Evolutionary conservation across 1,284 basidiomycete genomes (phyloP).

Genomic region (Irpex lacteus): DNA sequence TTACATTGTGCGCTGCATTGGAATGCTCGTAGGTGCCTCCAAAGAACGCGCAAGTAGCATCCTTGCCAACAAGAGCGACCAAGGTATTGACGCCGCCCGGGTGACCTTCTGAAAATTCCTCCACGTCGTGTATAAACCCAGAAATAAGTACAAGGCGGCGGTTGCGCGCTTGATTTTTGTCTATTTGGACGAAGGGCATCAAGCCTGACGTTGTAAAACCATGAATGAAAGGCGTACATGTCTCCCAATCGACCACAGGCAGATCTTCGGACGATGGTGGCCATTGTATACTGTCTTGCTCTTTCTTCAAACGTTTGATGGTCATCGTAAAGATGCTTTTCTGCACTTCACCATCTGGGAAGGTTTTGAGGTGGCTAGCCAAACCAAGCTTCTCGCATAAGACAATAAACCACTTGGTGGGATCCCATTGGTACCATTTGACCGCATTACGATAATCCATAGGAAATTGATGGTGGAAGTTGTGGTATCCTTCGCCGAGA

Average conservation of each 20-base stretch:
- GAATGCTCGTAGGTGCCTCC: constrained; percentile 83
- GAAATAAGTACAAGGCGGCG: constrained; percentile 71
- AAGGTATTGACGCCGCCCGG: constrained; percentile 75
- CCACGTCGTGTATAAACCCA: constrained; percentile 86
- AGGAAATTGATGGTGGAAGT: constrained; percentile 88
- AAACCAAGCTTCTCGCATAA: constrained; percentile 59
- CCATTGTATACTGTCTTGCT: constrained; percentile 69
- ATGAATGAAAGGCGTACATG: constrained; percentile 46
- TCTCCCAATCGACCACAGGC: constrained; percentile 80
- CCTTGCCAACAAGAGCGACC: constrained; percentile 66
- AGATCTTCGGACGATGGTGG: constrained; percentile 63
- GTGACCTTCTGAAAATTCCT: constrained; percentile 74
- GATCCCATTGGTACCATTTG: constrained; percentile 69
- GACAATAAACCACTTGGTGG: constrained; percentile 84
- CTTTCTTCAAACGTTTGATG: constrained; percentile 66
- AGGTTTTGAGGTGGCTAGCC: constrained; percentile 75
- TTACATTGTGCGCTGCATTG: constrained; percentile 80
- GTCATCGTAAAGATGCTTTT: constrained; percentile 86
- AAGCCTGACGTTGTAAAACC: neutral
- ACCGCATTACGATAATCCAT: constrained; percentile 77
- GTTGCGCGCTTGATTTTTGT: constrained; percentile 66
- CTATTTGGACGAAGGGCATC: constrained; percentile 30
- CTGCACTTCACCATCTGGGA: constrained; percentile 84
- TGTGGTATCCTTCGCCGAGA: constrained; percentile 86
- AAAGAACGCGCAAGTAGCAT: constrained; percentile 81